A percentile compares a stretch with the other conserved stretches of the same genome.
Evolutionary conservation across 1,284 basidiomycete species (phyloP).

Genomic region (Lignosus rhinocerotis): DNA sequence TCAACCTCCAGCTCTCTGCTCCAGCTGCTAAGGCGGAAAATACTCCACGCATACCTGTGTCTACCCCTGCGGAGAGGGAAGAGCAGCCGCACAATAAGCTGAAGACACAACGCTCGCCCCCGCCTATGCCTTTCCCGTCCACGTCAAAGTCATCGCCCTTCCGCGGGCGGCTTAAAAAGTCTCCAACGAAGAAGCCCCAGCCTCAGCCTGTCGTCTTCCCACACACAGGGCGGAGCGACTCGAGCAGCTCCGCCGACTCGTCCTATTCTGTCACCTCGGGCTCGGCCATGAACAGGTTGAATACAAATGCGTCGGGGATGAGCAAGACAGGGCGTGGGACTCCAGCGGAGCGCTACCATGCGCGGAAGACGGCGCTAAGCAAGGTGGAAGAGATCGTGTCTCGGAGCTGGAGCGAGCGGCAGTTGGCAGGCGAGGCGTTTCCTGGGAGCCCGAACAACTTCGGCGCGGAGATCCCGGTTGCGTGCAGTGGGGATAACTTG

Average conservation of each 20-base stretch:
- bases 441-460: constrained; percentile 15
- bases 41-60: neutral
- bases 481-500: neutral
- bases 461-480: constrained; percentile 1
- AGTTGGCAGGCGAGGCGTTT: constrained; percentile 12
- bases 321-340: constrained; percentile 13
- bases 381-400: constrained; percentile 37
- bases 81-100: constrained; percentile 22
- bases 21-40: neutral
- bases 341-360: constrained; percentile 29
- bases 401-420: constrained; percentile 32
- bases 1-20: constrained; percentile 12
- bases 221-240: constrained; percentile 6
- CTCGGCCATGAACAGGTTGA: neutral
- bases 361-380: constrained; percentile 30
- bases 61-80: neutral
- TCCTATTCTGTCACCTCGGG: neutral
- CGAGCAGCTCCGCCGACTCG: constrained; percentile 5
- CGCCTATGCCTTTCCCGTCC: constrained; percentile 31
- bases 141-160: constrained; percentile 23
- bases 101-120: constrained; percentile 24
- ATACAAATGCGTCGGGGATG: neutral
- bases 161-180: constrained; percentile 27
- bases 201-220: neutral
- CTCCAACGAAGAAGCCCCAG: constrained; percentile 4